Percentiles rank a stretch among this genome's conserved stretches.
phyloP scores from a whole-genome alignment of 805 yeast species.

The Lipomyces starkeyi region DNA sequence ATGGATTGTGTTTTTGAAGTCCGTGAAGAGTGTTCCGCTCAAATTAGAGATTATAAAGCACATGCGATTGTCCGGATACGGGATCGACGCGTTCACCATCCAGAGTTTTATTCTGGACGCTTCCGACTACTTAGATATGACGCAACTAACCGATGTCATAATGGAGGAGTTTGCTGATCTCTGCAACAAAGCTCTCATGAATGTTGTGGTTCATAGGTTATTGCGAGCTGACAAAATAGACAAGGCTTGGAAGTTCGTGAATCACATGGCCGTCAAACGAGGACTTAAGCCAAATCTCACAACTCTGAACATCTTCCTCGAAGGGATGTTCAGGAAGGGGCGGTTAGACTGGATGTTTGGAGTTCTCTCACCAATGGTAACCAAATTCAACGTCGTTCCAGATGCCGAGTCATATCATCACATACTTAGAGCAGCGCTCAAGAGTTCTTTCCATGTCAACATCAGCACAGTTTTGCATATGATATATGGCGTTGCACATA shows the following conservation, averaged over 20 bases:
- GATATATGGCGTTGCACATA: slow-evolving; percentile 11
- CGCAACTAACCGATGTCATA: slow-evolving; percentile 8
- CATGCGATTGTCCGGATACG: slow-evolving; percentile 20
- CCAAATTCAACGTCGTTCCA: slow-evolving; percentile 9
- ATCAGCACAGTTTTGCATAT: slow-evolving; percentile 28
- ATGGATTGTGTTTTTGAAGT: slow-evolving; percentile 17
- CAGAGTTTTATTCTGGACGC: slow-evolving; percentile 16
- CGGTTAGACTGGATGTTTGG: slow-evolving; percentile 30
- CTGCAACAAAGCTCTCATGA: slow-evolving; percentile 4
- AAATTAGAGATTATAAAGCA: slow-evolving; percentile 21
- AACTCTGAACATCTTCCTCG: slow-evolving; percentile 25
- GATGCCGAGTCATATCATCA: slow-evolving; percentile 21
- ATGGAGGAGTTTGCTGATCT: slow-evolving; percentile 8
- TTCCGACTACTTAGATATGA: slow-evolving; percentile 2
- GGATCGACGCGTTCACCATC: slow-evolving; percentile 8
- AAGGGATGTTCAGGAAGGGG: neutral
- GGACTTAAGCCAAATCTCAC: slow-evolving; percentile 11
- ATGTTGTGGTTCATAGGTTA: slow-evolving; percentile 13
- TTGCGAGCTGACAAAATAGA: neutral
- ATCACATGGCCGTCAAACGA: neutral
- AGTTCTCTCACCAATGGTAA: slow-evolving; percentile 8
- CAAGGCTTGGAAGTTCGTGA: slow-evolving; percentile 24
- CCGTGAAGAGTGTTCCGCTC: slow-evolving; percentile 9
- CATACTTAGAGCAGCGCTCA: slow-evolving; percentile 16
- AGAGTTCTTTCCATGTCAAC: slow-evolving; percentile 16